Percentiles rank a stretch among this genome's conserved stretches.
Evolutionary conservation across 2,329 filamentous ascomycete genomes (phyloP).

Genomic region (Ceratocystis alfenasii): DNA sequence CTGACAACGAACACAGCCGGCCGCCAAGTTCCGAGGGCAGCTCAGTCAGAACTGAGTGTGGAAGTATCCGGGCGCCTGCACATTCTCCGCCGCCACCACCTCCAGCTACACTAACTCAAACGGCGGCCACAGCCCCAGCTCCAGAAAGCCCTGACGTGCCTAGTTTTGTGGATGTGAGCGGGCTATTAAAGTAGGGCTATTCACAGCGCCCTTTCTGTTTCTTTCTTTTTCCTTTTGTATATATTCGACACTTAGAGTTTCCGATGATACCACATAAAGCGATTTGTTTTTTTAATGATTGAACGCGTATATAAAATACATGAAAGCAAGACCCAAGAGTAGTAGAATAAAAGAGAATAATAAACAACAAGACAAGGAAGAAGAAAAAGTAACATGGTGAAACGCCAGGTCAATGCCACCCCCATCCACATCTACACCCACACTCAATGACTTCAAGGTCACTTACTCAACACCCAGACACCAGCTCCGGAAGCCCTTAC

Average conservation of each 20-base stretch:
- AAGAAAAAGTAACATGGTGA: conserved; percentile 13
- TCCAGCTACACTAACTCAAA: neutral
- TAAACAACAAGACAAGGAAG: conserved; percentile 17
- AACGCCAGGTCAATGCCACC: conserved; percentile 20
- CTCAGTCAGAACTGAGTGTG: neutral
- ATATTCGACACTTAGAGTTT: neutral
- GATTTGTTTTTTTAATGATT: conserved; percentile 16
- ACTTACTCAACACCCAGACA: neutral
- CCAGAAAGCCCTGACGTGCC: conserved; percentile 15
- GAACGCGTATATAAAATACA: conserved; percentile 5
- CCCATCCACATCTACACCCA: conserved; percentile 1
- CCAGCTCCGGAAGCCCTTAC: neutral
- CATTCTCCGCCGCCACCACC: conserved; percentile 3
- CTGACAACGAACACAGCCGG: neutral
- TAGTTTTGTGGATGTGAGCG: conserved; percentile 30
- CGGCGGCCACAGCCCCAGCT: neutral
- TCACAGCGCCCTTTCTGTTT: neutral
- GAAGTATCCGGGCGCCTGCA: neutral
- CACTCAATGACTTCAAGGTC: neutral
- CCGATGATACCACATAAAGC: conserved; percentile 23
- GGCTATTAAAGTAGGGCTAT: conserved; percentile 30
- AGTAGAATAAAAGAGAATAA: conserved; percentile 6
- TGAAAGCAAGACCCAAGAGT: neutral
- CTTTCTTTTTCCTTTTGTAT: conserved; percentile 5
- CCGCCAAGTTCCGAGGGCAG: neutral